Evolutionary conservation across 2,329 filamentous ascomycete genomes (phyloP).

Genomic region (Monosporascus sp.): DNA sequence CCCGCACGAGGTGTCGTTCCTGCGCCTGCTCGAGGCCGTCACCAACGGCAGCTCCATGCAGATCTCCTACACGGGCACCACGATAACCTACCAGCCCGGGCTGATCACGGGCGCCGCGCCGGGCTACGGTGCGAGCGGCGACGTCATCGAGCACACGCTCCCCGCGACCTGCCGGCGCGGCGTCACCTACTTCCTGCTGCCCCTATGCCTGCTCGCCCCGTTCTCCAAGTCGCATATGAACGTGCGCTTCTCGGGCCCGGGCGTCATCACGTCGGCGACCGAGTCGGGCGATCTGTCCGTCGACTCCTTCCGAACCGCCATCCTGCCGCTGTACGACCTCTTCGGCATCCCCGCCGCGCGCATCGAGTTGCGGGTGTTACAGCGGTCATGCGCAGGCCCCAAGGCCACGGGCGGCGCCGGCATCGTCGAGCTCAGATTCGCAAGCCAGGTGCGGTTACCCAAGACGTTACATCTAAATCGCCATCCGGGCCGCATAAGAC

Average conservation of each 20-base stretch:
- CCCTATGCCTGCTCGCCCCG: conserved; percentile 82
- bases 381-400: conserved; percentile 70
- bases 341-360: conserved; percentile 79
- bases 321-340: conserved; percentile 81
- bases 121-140: conserved; percentile 62
- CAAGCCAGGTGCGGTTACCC: conserved; percentile 85
- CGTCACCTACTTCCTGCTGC: conserved; percentile 86
- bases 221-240: conserved; percentile 92
- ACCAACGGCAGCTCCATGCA: conserved; percentile 95
- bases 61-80: conserved; percentile 93
- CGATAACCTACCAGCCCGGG: conserved; percentile 85
- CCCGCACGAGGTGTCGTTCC: conserved; percentile 89
- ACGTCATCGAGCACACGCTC: conserved; percentile 74
- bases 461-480: conserved; percentile 88
- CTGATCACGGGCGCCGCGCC: conserved; percentile 81
- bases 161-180: conserved; percentile 73
- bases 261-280: conserved; percentile 86
- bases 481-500: conserved; percentile 77
- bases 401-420: conserved; percentile 79
- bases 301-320: conserved; percentile 88
- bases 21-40: conserved; percentile 87
- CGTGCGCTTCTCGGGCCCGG: conserved; percentile 81
- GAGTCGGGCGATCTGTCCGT: conserved; percentile 81
- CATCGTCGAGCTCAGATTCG: conserved; percentile 89
- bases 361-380: conserved; percentile 79